Evolutionary conservation across 345 rosid genomes (phyloP), one percentile per base, ranked within the genome.

Genomic region (Boechera stricta): DNA sequence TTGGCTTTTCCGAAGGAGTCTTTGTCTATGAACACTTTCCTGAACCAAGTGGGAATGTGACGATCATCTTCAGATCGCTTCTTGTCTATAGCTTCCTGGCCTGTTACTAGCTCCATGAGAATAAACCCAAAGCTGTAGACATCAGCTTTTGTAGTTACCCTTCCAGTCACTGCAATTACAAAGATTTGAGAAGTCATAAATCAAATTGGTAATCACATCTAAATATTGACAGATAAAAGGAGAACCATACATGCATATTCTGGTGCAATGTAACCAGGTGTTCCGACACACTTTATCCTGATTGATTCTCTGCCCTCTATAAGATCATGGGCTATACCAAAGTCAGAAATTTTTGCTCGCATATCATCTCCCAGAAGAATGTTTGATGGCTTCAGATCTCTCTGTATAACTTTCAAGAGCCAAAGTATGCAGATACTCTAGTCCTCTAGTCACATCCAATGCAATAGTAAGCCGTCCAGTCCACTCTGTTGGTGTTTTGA

Each of bases 181-280:
- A 18, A 18, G 18, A 18, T 18, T 18, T 18, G 18, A 18, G 18
- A 18, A 0, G 18, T 18, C 18, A 18, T 18, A 18, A 18, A 18
- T 18, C 18, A 18, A 18, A 18, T 18, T 18, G 18, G 18, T 18
- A 18, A 18, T 18, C 18, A 18, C 18, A 18, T 18, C 18, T 18
- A 18, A 18, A 18, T 18, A 18, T 18, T 18, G 18, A 18, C 18
- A 18, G 18, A 18, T 18, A 18, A 49, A 49, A 31, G 3, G 1
- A 53, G 8, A 33, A 61, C 6, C 32, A 52, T 82, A 83, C 85
- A 74, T 54, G 77, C 82, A 71, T 85, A 79, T 75, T 83, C 85
- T 0, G 81, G 85, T 2, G 85, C 86, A 4, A 85, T 82, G 38
- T 77, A 83, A 29, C 86, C 86, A 67, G 57, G 72, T 32, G 83